Conservation (phyloP, 2,329 filamentous ascomycete species). For the Chaetomium strumarium region DNA sequence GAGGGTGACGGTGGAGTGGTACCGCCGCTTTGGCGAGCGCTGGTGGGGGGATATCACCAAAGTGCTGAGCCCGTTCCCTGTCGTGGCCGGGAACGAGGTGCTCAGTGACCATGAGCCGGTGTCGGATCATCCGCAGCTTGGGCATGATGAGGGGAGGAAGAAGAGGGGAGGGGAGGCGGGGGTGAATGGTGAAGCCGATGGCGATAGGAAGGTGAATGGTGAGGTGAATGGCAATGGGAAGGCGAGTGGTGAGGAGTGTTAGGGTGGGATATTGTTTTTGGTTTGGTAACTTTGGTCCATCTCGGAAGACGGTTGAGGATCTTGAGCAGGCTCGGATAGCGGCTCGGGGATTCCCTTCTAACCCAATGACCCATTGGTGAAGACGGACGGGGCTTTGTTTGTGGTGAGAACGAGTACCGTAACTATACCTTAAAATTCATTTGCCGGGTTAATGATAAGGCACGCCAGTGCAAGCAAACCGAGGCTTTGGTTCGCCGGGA, state of each 20-base stretch:
- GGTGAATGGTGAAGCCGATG: not conserved
- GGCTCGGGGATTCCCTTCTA: not conserved
- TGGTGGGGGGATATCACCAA: constrained; percentile 71
- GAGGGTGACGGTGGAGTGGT: constrained; percentile 63
- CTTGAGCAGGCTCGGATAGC: too few species aligned
- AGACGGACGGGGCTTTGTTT: too few species aligned
- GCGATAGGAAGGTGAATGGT: not conserved
- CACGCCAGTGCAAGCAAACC: too few species aligned
- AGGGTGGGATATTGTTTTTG: too few species aligned
- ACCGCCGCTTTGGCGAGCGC: constrained; percentile 55
- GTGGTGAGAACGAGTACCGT: too few species aligned
- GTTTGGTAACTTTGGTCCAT: too few species aligned
- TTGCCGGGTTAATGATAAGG: too few species aligned
- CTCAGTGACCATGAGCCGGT: constrained; percentile 44
- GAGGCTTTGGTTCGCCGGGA: too few species aligned
- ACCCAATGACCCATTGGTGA: too few species aligned
- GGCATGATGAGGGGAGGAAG: not conserved
- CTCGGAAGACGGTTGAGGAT: too few species aligned
- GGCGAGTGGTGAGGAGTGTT: not conserved
- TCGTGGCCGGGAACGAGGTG: constrained; percentile 50
- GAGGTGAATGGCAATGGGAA: not conserved
- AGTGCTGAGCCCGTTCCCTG: constrained; percentile 62
- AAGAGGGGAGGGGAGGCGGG: not conserved
- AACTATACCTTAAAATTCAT: too few species aligned
- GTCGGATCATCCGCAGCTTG: constrained; percentile 23